Evolutionary conservation across 495 filamentous ascomycete genomes (phyloP).

Genomic region (Barbatosphaeria neglecta): DNA sequence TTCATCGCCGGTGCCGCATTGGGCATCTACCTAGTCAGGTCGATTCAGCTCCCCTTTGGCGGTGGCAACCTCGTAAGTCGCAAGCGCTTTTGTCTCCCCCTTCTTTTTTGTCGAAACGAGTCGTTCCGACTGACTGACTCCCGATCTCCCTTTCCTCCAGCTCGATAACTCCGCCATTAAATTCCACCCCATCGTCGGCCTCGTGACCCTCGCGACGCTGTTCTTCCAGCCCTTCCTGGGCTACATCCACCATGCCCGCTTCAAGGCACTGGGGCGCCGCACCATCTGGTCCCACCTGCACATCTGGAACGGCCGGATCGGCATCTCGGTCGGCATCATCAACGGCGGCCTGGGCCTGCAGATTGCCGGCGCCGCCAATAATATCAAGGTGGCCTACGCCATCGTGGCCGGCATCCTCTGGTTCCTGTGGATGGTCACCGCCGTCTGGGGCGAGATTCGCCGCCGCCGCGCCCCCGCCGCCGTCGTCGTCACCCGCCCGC

Average conservation of each 20-base stretch:
- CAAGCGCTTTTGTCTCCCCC: background rate
- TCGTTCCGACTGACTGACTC: background rate
- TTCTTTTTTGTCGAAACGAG: background rate
- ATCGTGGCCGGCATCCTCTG: conserved; percentile 20
- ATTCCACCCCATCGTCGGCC: conserved; percentile 45
- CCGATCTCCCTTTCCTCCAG: conserved; percentile 4
- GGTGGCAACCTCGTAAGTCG: conserved; percentile 16
- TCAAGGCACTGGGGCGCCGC: conserved; percentile 30
- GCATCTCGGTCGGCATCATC: conserved; percentile 51
- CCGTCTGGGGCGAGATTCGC: conserved; percentile 9
- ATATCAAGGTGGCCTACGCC: conserved; percentile 22
- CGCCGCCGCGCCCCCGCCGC: conserved; percentile 2
- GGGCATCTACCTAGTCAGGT: conserved; percentile 40
- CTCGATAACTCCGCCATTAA: conserved; percentile 13
- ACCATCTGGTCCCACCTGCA: conserved; percentile 45
- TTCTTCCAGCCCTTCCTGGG: conserved; percentile 52
- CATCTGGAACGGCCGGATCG: conserved; percentile 52
- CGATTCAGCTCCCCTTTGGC: conserved; percentile 12
- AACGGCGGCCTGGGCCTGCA: conserved; percentile 56
- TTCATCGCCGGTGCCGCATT: conserved; percentile 44
- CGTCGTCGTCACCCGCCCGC: background rate
- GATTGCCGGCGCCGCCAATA: conserved; percentile 22
- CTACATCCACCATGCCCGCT: conserved; percentile 48
- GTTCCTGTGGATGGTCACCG: conserved; percentile 19
- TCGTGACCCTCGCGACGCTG: conserved; percentile 41